Percentiles rank a stretch among this genome's conserved stretches.
Evolutionary conservation across 768 basidiomycete genomes (phyloP).

Genomic region (Pleurotus salmoneostramineus): DNA sequence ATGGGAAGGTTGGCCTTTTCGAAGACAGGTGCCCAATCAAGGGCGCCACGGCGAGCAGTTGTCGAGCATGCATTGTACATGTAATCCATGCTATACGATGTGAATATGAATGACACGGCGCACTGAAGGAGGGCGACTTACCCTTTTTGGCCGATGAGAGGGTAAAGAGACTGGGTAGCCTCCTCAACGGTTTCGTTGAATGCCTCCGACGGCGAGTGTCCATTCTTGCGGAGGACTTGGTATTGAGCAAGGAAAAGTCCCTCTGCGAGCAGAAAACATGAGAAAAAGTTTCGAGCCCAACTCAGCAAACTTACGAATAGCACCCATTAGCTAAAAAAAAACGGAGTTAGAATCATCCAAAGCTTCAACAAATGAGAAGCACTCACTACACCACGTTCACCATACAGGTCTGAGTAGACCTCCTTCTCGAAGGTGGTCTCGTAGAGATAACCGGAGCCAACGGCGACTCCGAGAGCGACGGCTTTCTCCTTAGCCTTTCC

Average conservation of each 20-base stretch:
- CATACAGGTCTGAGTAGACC: conserved; percentile 98
- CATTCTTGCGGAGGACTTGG: conserved; percentile 94
- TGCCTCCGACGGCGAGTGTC: conserved; percentile 95
- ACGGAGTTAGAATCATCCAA: conserved; percentile 8
- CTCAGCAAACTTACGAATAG: conserved; percentile 64
- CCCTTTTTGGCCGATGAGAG: conserved; percentile 94
- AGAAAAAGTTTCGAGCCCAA: neutral
- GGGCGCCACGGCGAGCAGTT: conserved; percentile 96
- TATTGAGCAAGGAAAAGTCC: conserved; percentile 99
- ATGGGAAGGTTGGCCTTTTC: conserved; percentile 92
- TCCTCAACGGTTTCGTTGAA: conserved; percentile 99
- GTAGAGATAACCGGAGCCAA: conserved; percentile 97
- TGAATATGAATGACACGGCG: neutral
- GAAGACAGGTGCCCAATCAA: conserved; percentile 98
- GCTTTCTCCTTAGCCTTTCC: conserved; percentile 99
- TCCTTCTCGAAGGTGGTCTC: conserved; percentile 99
- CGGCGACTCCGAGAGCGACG: conserved; percentile 86
- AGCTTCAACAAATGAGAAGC: neutral
- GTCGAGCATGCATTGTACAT: conserved; percentile 99
- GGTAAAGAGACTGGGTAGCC: conserved; percentile 98
- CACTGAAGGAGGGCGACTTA: conserved; percentile 27
- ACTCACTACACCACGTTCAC: conserved; percentile 98
- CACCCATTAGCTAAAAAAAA: conserved; percentile 81
- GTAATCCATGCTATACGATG: conserved; percentile 81
- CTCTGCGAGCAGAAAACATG: conserved; percentile 42